Evolutionary conservation across 2,329 filamentous ascomycete genomes (phyloP), one percentile per base, ranked within the genome.

Genomic region (Diaporthe nobilis): DNA sequence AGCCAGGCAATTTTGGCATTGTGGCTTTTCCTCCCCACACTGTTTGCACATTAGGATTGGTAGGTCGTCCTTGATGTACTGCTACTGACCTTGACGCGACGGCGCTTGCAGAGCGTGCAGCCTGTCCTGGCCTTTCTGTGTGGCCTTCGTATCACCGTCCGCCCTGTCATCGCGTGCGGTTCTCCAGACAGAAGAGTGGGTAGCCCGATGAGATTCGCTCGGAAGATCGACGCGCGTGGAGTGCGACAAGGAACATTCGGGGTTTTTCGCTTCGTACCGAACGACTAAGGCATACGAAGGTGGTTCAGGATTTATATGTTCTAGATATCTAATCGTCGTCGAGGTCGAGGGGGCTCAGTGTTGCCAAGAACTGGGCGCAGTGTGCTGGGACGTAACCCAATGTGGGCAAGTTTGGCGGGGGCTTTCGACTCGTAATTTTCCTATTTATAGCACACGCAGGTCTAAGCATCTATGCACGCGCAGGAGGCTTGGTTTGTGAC

Each of bases 71-170:
- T 13, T 49, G 44, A 13, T 34, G 17, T 10, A 15, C 9, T 8
- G 28, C 28, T 49, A 49, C 61, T 67, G 28, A 49, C 61, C 61
- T 67, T 67, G 61, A 67, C 31, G 17, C 61, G 61, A 3, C 61
- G 44, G 12, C 22, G 17, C 61, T 67, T 49, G 61, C 61, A 67
- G 44, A 67, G 61, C 28, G 61, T 67, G 12, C 61, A 67, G 17
- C 61, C 61, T 4, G 61, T 67, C 28, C 61, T 67, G 3, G 61
- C 61, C 28, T 67, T 67, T 34, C 44, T 49, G 61, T 67, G 61
- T 13, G 61, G 61, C 28, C 61, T n/a, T 20, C 61, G 61, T 49
- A 51, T 31, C 4, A 67, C 44, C 61, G 61, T 49, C 61, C 28
- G 25, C 28, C 28, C 44, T 22, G 61, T 4, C 61, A 49, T 49